Percentiles rank a stretch among this genome's conserved stretches.
phyloP scores from a whole-genome alignment of 768 basidiomycete species.

The Candolleomyces aberdarensis region DNA sequence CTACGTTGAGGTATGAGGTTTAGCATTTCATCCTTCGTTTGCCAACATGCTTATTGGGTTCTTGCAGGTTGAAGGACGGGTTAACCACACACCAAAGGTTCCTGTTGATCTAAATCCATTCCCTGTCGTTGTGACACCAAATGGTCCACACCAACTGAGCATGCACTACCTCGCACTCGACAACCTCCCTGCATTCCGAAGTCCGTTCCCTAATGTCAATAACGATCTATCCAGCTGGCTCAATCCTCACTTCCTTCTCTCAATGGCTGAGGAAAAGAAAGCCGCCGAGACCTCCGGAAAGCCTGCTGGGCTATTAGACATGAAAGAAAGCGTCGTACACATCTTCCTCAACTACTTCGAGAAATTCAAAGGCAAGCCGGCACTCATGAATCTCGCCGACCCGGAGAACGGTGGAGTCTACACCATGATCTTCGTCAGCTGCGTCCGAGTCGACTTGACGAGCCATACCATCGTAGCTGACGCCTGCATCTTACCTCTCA shows the following conservation, averaged over 20 bases:
- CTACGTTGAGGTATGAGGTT: slow-evolving; percentile 40
- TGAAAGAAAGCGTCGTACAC: neutral
- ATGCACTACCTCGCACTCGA: slow-evolving; percentile 33
- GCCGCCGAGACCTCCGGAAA: neutral
- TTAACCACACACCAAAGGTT: slow-evolving; percentile 11
- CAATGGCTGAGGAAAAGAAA: neutral
- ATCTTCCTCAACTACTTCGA: neutral
- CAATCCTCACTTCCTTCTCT: neutral
- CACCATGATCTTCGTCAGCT: slow-evolving; percentile 45
- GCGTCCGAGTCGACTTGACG: slow-evolving; percentile 42
- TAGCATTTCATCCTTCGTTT: slow-evolving; percentile 13
- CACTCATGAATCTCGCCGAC: slow-evolving; percentile 20
- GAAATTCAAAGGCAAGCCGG: neutral
- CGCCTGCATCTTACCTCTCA: slow-evolving; percentile 38
- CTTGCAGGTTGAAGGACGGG: slow-evolving; percentile 22
- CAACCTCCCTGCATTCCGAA: neutral
- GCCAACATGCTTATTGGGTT: slow-evolving; percentile 13
- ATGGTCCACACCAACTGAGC: slow-evolving; percentile 20
- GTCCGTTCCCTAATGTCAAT: neutral
- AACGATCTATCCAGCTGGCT: neutral
- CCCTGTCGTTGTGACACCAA: slow-evolving; percentile 16
- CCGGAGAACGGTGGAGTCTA: slow-evolving; percentile 17
- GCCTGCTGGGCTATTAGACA: neutral
- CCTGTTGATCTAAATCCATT: slow-evolving; percentile 23
- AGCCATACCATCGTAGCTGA: slow-evolving; percentile 50